A percentile compares a stretch with the other conserved stretches of the same genome.
These are phyloP conservation scores for Lotus japonicus DNA, from an alignment of 306 rosid species.

Conservation along the genomic window DNA sequence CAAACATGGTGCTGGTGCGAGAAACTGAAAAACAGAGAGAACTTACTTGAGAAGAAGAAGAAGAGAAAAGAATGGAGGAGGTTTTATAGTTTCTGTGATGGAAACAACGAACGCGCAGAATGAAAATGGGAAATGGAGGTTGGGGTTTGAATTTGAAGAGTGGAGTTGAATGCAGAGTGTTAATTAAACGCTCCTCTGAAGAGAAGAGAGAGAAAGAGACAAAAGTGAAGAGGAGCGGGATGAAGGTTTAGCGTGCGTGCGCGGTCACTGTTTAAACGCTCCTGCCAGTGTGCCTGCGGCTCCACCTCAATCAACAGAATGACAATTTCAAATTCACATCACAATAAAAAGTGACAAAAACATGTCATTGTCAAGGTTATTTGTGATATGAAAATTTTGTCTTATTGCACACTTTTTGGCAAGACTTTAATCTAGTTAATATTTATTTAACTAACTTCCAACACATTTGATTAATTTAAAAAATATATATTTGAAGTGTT, in stretches of 20 bases:
- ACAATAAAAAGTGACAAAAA: background rate
- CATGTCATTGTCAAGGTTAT: too few species aligned
- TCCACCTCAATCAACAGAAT: constrained; percentile 16
- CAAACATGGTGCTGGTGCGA: background rate
- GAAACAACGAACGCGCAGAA: background rate
- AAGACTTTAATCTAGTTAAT: too few species aligned
- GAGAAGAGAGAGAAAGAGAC: too few species aligned
- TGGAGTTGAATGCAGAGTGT: background rate
- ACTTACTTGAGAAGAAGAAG: constrained; percentile 13
- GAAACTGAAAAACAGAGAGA: background rate
- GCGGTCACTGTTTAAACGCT: constrained; percentile 41
- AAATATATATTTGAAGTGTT: too few species aligned
- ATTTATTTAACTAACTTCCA: too few species aligned
- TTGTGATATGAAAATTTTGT: too few species aligned
- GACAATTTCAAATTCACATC: background rate
- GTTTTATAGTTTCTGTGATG: background rate
- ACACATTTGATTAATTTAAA: too few species aligned
- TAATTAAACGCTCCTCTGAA: background rate
- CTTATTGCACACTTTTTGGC: too few species aligned
- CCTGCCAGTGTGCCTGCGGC: too few species aligned
- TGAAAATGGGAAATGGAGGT: background rate
- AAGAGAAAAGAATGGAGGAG: background rate
- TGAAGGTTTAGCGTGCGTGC: constrained; percentile 8
- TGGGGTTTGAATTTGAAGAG: constrained; percentile 10
- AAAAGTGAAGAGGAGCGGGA: constrained; percentile 12